A percentile compares a stretch with the other conserved stretches of the same genome.
These are phyloP conservation scores for Sporothrix mexicana DNA, from an alignment of 2,329 filamentous ascomycete species.

Conservation along the genomic window DNA sequence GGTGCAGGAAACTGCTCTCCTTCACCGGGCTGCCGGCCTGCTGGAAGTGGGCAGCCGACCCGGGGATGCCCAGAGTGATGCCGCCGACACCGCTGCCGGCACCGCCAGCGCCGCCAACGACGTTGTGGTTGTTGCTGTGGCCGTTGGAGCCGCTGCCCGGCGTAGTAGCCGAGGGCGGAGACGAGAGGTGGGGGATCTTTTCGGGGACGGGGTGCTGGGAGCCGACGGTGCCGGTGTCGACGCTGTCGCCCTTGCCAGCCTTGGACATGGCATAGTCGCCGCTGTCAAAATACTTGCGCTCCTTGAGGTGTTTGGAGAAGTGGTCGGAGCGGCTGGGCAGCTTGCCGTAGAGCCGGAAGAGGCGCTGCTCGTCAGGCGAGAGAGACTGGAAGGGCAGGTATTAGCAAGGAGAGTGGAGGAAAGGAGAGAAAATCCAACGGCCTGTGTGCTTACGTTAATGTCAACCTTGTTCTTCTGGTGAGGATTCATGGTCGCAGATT, in stretches of 20 bases:
- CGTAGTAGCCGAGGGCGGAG: conserved; percentile 56
- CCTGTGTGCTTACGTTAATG: conserved; percentile 74
- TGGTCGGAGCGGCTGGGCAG: conserved; percentile 95
- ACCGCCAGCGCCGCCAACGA: conserved; percentile 41
- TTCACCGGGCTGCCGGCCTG: conserved; percentile 83
- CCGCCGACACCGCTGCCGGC: conserved; percentile 40
- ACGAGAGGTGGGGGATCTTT: conserved; percentile 89
- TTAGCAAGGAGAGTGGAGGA: background rate
- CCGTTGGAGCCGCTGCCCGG: conserved; percentile 40
- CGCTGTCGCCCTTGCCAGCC: conserved; percentile 93
- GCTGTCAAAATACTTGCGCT: conserved; percentile 98
- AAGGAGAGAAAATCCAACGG: background rate
- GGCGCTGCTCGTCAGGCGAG: conserved; percentile 90
- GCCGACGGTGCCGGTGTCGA: conserved; percentile 91
- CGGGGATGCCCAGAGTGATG: conserved; percentile 50
- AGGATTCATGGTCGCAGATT: conserved; percentile 71
- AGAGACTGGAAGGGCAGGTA: conserved; percentile 70
- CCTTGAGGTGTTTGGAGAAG: conserved; percentile 97
- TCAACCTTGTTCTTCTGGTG: conserved; percentile 99
- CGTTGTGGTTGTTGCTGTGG: conserved; percentile 30
- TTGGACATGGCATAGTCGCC: conserved; percentile 97
- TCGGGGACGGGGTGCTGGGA: conserved; percentile 93
- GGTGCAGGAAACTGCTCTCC: conserved; percentile 85
- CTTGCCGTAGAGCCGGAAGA: conserved; percentile 97
- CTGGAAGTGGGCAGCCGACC: conserved; percentile 50